Percentiles rank a stretch among this genome's conserved stretches.
Evolutionary conservation across 2,329 filamentous ascomycete species (phyloP).

Genomic region (Epichloe glyceriae): DNA sequence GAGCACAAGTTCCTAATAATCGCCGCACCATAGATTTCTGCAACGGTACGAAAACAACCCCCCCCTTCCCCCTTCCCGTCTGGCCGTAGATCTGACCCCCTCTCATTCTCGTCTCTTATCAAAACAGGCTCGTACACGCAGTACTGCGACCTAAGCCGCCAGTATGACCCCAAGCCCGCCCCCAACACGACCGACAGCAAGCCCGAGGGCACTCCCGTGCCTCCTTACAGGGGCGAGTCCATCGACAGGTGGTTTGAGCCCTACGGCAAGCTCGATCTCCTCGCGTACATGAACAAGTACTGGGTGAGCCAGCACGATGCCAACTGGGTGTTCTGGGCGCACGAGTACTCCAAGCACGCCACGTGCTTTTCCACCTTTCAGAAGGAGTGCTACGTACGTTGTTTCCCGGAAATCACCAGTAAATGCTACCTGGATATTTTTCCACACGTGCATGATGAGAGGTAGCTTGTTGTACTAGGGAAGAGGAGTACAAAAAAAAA

Average conservation of each 20-base stretch:
- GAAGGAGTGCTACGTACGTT: conserved; percentile 41
- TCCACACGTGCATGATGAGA: too few relatives aligned
- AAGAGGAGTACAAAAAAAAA: too few relatives aligned
- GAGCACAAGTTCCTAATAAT: too few relatives aligned
- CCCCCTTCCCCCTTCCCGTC: not conserved
- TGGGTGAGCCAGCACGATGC: conserved; percentile 46
- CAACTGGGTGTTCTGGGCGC: conserved; percentile 50
- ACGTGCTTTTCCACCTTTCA: conserved; percentile 58
- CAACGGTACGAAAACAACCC: conserved; percentile 19
- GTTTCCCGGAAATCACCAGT: not conserved
- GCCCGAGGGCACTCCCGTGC: conserved; percentile 37
- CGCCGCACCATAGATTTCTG: conserved; percentile 25
- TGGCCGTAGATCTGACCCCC: conserved; percentile 8
- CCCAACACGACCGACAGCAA: conserved; percentile 51
- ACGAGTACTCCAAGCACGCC: conserved; percentile 56
- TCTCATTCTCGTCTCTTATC: conserved; percentile 6
- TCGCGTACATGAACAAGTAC: conserved; percentile 52
- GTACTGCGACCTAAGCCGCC: conserved; percentile 51
- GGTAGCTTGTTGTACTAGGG: too few relatives aligned
- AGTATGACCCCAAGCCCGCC: conserved; percentile 48
- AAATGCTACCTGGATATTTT: too few relatives aligned
- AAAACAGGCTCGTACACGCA: conserved; percentile 45
- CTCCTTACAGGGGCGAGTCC: conserved; percentile 42
- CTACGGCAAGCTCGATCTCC: conserved; percentile 45
- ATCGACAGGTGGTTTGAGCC: conserved; percentile 46